Base-by-base conservation (phyloP, 129 eudicot species). In the Pittosporum tobira region DNA sequence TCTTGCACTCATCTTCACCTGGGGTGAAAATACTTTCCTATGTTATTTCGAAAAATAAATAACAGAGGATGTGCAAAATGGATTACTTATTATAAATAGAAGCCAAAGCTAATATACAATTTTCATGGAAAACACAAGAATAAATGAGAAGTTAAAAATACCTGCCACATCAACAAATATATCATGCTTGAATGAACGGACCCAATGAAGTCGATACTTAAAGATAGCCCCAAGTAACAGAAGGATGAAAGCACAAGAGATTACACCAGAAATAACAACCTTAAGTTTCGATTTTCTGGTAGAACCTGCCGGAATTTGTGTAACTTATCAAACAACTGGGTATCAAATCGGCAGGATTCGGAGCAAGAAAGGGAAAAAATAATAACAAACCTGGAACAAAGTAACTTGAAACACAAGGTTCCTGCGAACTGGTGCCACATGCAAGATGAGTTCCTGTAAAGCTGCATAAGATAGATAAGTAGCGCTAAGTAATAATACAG, bases 121-220 rank as follows among this genome's bases (percentile, higher is more conserved):
- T 3, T 10, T 13, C 21, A 48, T 7, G 61, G 37, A 24, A 19
- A 47, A 24, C 24, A 20, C 30, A 44, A 28, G 43, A 27, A 63
- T 24, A 57, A 21, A 12, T 10, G 10, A 5, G 19, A 57, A 30
- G 47, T 20, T 13, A 21, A 31, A 57, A 61, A 18, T 69, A 86
- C 98, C 98, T 64, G 76, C 77, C 29, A 91, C 98, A 57, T 91
- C 98, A 34, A 83, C 82, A 66, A 64, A 91, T 15, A 80, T 11
- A 49, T 89, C 95, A 44, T 68, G 80, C 30, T 74, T 63, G 69
- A 26, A 44, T 55, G 63, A 76, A 45, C 65, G 75, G 62, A 60
- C 62, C 22, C 71, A 73, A 67, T 70, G 72, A 49, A 61, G 71
- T 27, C 81, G 66, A 52, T 76, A 81, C 34, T 69, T 58, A 59